Percentiles rank a stretch among this genome's conserved stretches.
These are phyloP conservation scores for Lentinula sp. DNA, from an alignment of 768 basidiomycete species.

Conservation along the genomic window DNA sequence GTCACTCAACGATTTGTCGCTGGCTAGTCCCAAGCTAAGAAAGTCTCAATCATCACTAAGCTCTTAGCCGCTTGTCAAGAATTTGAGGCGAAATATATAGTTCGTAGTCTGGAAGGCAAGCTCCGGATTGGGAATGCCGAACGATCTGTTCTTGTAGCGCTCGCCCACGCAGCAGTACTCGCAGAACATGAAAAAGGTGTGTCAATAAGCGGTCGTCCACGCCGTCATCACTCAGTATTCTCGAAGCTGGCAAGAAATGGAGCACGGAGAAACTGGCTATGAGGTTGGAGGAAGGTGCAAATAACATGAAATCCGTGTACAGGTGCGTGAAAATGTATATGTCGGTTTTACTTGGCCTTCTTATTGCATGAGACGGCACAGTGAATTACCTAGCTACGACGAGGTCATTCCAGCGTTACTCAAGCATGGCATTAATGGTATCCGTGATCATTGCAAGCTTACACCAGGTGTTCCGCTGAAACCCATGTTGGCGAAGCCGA, in stretches of 20 bases:
- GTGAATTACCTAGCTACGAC: conserved; percentile 92
- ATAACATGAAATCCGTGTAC: conserved; percentile 84
- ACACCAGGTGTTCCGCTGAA: conserved; percentile 96
- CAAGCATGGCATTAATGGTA: conserved; percentile 62
- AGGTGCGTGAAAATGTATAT: conserved; percentile 46
- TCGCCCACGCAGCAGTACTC: conserved; percentile 86
- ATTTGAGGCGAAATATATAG: conserved; percentile 92
- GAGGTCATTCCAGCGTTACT: conserved; percentile 87
- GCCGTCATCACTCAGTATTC: not conserved
- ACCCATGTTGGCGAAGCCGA: conserved; percentile 98
- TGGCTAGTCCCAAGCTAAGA: conserved; percentile 84
- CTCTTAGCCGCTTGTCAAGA: conserved; percentile 89
- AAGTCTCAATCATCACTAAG: conserved; percentile 92
- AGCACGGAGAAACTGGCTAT: conserved; percentile 64
- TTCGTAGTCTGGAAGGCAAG: conserved; percentile 94
- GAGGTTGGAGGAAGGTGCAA: conserved; percentile 71
- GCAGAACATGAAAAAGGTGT: conserved; percentile 65
- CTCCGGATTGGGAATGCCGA: conserved; percentile 96
- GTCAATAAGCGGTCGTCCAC: not conserved
- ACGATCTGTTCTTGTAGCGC: conserved; percentile 88
- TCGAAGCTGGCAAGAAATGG: conserved; percentile 65
- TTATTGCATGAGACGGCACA: conserved; percentile 19
- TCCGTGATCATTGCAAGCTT: conserved; percentile 77
- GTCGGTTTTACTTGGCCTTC: not conserved
- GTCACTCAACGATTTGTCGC: not conserved